Evolutionary conservation across 2,329 filamentous ascomycete genomes (phyloP).

Genomic region (Fusarium sp.): DNA sequence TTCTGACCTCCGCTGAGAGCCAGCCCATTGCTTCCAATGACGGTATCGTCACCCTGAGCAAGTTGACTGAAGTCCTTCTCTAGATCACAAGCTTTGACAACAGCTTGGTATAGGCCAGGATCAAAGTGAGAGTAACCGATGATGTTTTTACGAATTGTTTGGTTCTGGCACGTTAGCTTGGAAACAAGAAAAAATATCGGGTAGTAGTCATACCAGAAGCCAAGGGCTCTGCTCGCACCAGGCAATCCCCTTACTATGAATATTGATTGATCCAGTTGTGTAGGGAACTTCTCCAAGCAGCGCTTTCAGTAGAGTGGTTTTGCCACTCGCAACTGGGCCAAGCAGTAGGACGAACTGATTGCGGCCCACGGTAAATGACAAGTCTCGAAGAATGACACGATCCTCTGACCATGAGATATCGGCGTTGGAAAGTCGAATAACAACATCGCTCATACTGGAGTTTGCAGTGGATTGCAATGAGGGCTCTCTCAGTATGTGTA

Average conservation of each 20-base stretch:
- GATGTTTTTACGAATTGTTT: constrained; percentile 52
- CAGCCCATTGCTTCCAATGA: constrained; percentile 59
- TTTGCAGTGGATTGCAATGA: neutral
- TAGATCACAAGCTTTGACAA: constrained; percentile 49
- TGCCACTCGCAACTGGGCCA: constrained; percentile 59
- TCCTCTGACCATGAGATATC: constrained; percentile 52
- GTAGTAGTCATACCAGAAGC: constrained; percentile 42
- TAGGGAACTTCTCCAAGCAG: constrained; percentile 51
- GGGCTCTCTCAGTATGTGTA: constrained; percentile 5
- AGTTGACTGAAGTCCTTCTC: constrained; percentile 50
- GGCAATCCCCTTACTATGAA: constrained; percentile 33
- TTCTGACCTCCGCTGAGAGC: constrained; percentile 61
- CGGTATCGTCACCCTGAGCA: constrained; percentile 52
- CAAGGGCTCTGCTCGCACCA: constrained; percentile 53
- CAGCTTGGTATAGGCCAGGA: constrained; percentile 39
- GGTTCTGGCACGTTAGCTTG: constrained; percentile 42
- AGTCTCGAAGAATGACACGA: constrained; percentile 44
- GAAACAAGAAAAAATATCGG: neutral
- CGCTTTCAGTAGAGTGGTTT: constrained; percentile 57
- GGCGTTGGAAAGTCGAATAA: constrained; percentile 39
- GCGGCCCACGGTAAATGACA: constrained; percentile 50
- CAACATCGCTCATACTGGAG: neutral
- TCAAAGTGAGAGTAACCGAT: constrained; percentile 47
- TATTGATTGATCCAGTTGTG: constrained; percentile 31
- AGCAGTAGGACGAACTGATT: constrained; percentile 54